Conservation (phyloP, 345 rosid species). For the Geranium brycei region DNA sequence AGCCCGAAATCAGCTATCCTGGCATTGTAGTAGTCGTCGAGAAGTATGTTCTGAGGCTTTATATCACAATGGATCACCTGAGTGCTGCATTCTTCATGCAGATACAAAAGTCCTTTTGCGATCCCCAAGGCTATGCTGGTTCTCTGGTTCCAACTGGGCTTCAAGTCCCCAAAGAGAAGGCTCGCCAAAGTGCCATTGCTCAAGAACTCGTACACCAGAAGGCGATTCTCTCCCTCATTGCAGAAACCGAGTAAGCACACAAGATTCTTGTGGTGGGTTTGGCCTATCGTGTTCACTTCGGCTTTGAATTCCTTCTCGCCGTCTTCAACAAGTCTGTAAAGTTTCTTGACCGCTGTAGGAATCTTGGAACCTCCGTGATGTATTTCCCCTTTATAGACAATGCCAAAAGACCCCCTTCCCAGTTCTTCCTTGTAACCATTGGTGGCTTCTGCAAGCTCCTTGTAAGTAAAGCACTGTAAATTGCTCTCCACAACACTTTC, state of each 20-base stretch:
- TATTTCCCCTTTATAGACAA: conserved; percentile 19
- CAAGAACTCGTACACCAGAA: conserved; percentile 42
- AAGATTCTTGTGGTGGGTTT: conserved; percentile 43
- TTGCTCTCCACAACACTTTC: conserved; percentile 12
- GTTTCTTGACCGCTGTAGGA: conserved; percentile 32
- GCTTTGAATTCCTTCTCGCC: conserved; percentile 43
- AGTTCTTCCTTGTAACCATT: conserved; percentile 15
- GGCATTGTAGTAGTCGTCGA: conserved; percentile 28
- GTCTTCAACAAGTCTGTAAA: conserved; percentile 21
- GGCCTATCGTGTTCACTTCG: conserved; percentile 36
- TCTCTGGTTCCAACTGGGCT: conserved; percentile 34
- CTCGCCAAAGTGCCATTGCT: conserved; percentile 36
- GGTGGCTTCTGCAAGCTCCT: conserved; percentile 19
- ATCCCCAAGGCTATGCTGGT: conserved; percentile 29
- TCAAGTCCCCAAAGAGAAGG: conserved; percentile 26
- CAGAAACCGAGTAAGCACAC: conserved; percentile 38
- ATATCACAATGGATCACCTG: conserved; percentile 51
- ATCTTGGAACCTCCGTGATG: neutral
- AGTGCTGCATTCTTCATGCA: conserved; percentile 45
- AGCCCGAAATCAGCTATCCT: conserved; percentile 42
- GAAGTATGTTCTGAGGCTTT: conserved; percentile 47
- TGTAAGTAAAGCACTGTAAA: conserved; percentile 10
- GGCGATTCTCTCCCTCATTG: conserved; percentile 31
- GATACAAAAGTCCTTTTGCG: conserved; percentile 39
- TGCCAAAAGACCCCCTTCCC: conserved; percentile 21